Percentiles rank a stretch among this genome's conserved stretches.
These are phyloP conservation scores for Amanita phalloides DNA, from an alignment of 768 basidiomycete genomes.

Conservation along the genomic window DNA sequence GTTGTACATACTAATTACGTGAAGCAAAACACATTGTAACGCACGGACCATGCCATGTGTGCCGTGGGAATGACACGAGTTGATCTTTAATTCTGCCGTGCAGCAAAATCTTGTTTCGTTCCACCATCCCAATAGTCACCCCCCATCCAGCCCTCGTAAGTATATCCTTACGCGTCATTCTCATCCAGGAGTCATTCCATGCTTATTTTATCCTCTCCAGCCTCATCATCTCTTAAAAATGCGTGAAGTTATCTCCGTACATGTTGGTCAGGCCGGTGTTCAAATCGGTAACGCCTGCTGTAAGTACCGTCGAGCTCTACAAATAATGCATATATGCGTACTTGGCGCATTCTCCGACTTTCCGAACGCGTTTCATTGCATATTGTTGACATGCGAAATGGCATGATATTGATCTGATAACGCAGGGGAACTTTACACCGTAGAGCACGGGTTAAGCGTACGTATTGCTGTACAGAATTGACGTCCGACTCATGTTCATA, in stretches of 20 bases:
- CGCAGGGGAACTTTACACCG: slow-evolving; percentile 95
- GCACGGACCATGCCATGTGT: slow-evolving; percentile 30
- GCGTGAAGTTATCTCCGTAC: slow-evolving; percentile 97
- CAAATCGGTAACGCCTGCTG: slow-evolving; percentile 99
- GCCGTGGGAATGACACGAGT: slow-evolving; percentile 30
- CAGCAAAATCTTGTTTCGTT: slow-evolving; percentile 31
- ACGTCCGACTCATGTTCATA: slow-evolving; percentile 10
- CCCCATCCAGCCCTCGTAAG: slow-evolving; percentile 20
- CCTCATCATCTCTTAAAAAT: slow-evolving; percentile 24
- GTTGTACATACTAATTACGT: neutral
- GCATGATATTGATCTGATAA: slow-evolving; percentile 28
- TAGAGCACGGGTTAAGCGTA: slow-evolving; percentile 96
- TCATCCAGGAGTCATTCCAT: neutral
- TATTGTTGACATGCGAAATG: slow-evolving; percentile 13
- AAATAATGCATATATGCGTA: slow-evolving; percentile 8
- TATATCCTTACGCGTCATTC: slow-evolving; percentile 11
- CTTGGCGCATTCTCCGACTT: slow-evolving; percentile 11
- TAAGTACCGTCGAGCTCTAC: slow-evolving; percentile 36
- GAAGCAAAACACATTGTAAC: slow-evolving; percentile 10
- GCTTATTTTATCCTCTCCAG: neutral
- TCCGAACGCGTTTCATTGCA: slow-evolving; percentile 23
- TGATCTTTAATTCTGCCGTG: slow-evolving; percentile 28
- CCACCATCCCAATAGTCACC: slow-evolving; percentile 30
- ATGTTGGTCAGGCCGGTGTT: slow-evolving; percentile 98
- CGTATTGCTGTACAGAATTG: slow-evolving; percentile 20